Evolutionary conservation across 768 basidiomycete genomes (phyloP), one percentile per base, ranked within the genome.

Genomic region (Sarcodon aspratus): DNA sequence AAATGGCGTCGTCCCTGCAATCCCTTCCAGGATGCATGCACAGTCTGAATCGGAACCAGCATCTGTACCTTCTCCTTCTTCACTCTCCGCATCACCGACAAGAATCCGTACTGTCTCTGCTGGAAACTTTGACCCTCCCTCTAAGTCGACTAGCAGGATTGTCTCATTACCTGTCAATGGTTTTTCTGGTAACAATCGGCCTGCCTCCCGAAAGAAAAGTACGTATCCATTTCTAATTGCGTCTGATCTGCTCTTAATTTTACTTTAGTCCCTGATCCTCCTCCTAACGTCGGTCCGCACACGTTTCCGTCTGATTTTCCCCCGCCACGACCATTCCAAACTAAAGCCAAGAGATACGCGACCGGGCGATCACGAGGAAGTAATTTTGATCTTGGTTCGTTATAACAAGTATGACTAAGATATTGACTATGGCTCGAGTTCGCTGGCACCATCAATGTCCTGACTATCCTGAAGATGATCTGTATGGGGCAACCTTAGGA

Each of bases 221-320:
- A 55, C 52, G 64, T 52, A 27, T 2, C 40, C 18, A 9, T 45
- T 48, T 44, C 11, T 32, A 4, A 2, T 10, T 40, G n/a, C 17
- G 36, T 37, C 34, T 36, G 9, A 15, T 6, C 37, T 13, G 36
- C 49, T 60, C 53, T 33, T 50, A 45, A 48, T 42, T 54, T 48
- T 49, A 11, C 45, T 42, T 33, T 49, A 78, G 76, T 76, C 43
- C 73, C 78, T 17, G 67, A 74, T 4, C 78, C 78, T 6, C 79
- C 79, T 21, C 76, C 86, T 2, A 77, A 71, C 48, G 75, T 73
- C 37, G 86, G 86, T 8, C 62, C 71, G 18, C 82, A 87, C 58
- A 80, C 71, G 12, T 92, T 89, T 60, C 86, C 85, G 7, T 66
- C 69, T 11, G 85, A 81, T 46, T 89, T 91, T 60, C 89, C 89